Percentiles rank a stretch among this genome's conserved stretches.
Conservation (phyloP, 257 asterid genomes). For the Forsythia suspensa region DNA sequence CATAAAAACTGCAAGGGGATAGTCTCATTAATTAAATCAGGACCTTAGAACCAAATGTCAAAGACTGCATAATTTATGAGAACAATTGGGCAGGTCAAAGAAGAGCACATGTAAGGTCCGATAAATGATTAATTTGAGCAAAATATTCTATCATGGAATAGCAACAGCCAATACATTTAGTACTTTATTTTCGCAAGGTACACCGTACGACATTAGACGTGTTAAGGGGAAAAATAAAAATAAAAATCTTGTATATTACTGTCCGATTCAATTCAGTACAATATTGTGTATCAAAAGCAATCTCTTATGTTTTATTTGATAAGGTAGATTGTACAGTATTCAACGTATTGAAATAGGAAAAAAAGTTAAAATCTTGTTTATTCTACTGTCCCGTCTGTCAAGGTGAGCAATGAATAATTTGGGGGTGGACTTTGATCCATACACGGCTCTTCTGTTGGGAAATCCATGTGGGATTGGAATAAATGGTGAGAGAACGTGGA, state of each 20-base stretch:
- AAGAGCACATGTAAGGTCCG: slow-evolving; percentile 34
- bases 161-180: slow-evolving; percentile 20
- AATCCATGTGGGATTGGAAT: slow-evolving; percentile 51
- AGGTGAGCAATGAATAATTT: slow-evolving; percentile 17
- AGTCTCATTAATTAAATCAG: not conserved
- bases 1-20: not conserved
- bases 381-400: not conserved
- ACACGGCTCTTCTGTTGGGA: slow-evolving; percentile 30
- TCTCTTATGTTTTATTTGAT: not conserved
- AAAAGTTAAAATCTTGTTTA: not conserved
- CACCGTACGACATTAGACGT: not conserved
- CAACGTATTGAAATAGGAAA: not conserved
- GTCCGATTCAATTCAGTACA: not conserved
- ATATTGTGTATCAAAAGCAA: not conserved
- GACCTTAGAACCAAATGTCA: slow-evolving; percentile 24
- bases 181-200: not conserved
- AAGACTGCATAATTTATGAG: slow-evolving; percentile 40
- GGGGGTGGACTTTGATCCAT: slow-evolving; percentile 29
- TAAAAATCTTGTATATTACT: not conserved
- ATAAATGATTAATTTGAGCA: slow-evolving; percentile 10
- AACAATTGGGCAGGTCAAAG: slow-evolving; percentile 27
- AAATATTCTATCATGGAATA: not conserved
- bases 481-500: slow-evolving; percentile 47
- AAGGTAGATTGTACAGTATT: not conserved
- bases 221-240: no score